phyloP scores from a whole-genome alignment of 2,329 filamentous ascomycete species.

The Tolypocladium guangdongense region DNA sequence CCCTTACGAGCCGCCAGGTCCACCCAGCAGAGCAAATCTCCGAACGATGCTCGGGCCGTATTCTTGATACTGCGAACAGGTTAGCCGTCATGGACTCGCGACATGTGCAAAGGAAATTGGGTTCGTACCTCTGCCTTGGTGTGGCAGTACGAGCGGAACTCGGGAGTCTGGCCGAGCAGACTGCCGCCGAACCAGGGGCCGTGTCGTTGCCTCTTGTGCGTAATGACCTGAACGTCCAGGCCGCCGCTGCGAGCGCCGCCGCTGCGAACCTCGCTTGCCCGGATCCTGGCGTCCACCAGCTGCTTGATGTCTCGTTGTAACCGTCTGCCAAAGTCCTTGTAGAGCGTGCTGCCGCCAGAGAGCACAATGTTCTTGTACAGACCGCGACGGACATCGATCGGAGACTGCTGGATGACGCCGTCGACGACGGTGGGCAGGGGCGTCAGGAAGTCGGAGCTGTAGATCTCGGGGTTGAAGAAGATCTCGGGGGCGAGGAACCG shows the following conservation, averaged over 20 bases:
- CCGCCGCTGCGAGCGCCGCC: conserved; percentile 90
- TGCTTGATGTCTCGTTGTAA: conserved; percentile 97
- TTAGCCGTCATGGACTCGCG: conserved; percentile 8
- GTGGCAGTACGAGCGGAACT: conserved; percentile 98
- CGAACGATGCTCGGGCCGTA: conserved; percentile 92
- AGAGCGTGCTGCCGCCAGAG: conserved; percentile 91
- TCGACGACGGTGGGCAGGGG: conserved; percentile 91
- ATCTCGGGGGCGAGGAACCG: conserved; percentile 97
- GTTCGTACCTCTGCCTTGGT: conserved; percentile 62
- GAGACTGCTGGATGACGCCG: conserved; percentile 91
- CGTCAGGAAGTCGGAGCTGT: conserved; percentile 96
- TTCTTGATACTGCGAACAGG: conserved; percentile 66
- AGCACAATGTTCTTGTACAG: conserved; percentile 99
- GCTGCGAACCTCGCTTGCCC: conserved; percentile 81
- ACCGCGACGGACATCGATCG: conserved; percentile 92
- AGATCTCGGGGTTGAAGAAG: conserved; percentile 99
- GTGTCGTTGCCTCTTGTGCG: conserved; percentile 93
- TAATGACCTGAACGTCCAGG: conserved; percentile 91
- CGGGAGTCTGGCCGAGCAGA: conserved; percentile 89
- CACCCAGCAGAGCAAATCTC: conserved; percentile 86
- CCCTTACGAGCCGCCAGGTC: conserved; percentile 66
- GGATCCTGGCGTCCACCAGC: conserved; percentile 84
- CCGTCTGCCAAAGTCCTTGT: conserved; percentile 95
- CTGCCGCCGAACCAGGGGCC: conserved; percentile 98
- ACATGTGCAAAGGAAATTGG: not conserved